Conservation (phyloP, 768 basidiomycete genomes). For the Lanmaoa pseudosensibilis region DNA sequence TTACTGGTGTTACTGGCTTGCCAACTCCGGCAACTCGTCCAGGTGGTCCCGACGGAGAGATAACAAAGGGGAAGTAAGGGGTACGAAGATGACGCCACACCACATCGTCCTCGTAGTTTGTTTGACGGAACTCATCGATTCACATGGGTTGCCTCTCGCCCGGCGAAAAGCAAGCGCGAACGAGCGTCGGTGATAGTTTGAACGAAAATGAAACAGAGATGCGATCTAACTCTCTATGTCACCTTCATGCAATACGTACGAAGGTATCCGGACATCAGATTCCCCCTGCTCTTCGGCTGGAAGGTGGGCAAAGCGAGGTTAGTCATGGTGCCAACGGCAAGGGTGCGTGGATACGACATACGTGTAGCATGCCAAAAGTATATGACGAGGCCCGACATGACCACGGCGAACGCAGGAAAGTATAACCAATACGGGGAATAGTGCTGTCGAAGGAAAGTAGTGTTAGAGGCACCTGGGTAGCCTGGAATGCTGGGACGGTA, state of each 20-base stretch:
- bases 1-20: neutral
- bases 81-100: neutral
- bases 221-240: constrained; percentile 13
- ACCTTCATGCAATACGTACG: constrained; percentile 7
- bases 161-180: neutral
- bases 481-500: neutral
- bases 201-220: neutral
- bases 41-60: neutral
- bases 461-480: neutral
- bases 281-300: constrained; percentile 74
- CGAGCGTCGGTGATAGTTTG: neutral
- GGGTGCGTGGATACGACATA: constrained; percentile 40
- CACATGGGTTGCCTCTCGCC: too few relatives aligned
- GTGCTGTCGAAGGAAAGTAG: constrained; percentile 46
- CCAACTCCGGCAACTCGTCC: neutral
- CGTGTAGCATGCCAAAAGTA: constrained; percentile 87
- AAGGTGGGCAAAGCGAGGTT: neutral
- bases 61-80: neutral
- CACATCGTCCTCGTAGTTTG: neutral
- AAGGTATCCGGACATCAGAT: constrained; percentile 24
- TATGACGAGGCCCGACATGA: constrained; percentile 69
- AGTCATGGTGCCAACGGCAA: neutral
- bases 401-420: constrained; percentile 73
- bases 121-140: too few relatives aligned
- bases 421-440: constrained; percentile 87